Evolutionary conservation across 2,329 filamentous ascomycete genomes (phyloP).

Genomic region (Claviceps sp.): DNA sequence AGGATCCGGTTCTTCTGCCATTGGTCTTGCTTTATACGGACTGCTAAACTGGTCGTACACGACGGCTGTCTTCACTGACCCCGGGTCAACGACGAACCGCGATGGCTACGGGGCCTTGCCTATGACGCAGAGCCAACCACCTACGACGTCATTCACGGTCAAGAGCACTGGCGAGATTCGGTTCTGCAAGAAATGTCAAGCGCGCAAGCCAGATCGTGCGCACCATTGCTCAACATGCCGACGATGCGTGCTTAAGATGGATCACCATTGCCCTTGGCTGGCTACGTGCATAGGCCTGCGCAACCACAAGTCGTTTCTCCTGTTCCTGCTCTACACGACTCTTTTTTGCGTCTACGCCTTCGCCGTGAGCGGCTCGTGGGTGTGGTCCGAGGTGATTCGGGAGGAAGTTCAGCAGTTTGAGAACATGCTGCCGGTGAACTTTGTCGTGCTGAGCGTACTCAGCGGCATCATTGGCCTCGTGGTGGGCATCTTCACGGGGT

Average conservation of each 20-base stretch:
- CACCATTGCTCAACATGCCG: slow-evolving; percentile 95
- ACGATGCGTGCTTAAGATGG: slow-evolving; percentile 96
- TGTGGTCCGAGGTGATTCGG: slow-evolving; percentile 68
- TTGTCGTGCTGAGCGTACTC: slow-evolving; percentile 74
- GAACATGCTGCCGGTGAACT: slow-evolving; percentile 75
- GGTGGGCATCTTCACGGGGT: slow-evolving; percentile 74
- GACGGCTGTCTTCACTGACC: slow-evolving; percentile 81
- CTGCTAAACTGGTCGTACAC: slow-evolving; percentile 85
- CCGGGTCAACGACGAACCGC: slow-evolving; percentile 55
- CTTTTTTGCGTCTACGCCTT: slow-evolving; percentile 77
- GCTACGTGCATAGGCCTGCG: slow-evolving; percentile 86
- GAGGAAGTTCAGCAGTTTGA: slow-evolving; percentile 59
- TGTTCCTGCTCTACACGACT: slow-evolving; percentile 83
- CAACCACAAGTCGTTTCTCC: slow-evolving; percentile 91
- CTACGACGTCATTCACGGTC: slow-evolving; percentile 69
- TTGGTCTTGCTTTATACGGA: slow-evolving; percentile 59
- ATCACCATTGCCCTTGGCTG: slow-evolving; percentile 97
- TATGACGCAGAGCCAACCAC: slow-evolving; percentile 36
- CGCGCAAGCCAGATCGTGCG: slow-evolving; percentile 83
- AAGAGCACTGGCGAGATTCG: slow-evolving; percentile 78
- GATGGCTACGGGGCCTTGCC: slow-evolving; percentile 71
- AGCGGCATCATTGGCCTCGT: slow-evolving; percentile 86
- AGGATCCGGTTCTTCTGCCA: slow-evolving; percentile 43
- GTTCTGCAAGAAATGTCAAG: slow-evolving; percentile 96
- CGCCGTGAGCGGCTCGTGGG: slow-evolving; percentile 63